Conservation (phyloP, 2,329 filamentous ascomycete species). For the Sporothrix luriei region DNA sequence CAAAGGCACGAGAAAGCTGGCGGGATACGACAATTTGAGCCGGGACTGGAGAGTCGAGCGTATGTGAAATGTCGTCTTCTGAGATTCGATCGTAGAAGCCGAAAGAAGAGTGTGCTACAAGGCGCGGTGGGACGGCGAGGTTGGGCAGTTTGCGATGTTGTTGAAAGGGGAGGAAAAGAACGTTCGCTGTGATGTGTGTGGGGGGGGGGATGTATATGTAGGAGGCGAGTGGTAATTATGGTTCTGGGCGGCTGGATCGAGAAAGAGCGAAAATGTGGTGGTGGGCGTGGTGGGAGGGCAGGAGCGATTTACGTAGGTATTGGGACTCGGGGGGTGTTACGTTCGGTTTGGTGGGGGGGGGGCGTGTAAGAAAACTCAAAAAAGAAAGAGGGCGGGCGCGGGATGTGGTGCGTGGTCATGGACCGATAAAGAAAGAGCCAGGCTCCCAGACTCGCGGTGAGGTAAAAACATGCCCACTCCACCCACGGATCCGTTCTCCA, state of each 20-base stretch:
- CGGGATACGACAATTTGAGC: background rate
- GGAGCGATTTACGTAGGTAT: slow-evolving; percentile 30
- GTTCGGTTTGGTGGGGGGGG: slow-evolving; percentile 26
- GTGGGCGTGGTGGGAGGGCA: slow-evolving; percentile 31
- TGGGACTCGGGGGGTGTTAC: slow-evolving; percentile 11
- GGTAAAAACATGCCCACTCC: slow-evolving; percentile 33
- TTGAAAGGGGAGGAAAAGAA: slow-evolving; percentile 21
- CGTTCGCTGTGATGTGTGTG: slow-evolving; percentile 34
- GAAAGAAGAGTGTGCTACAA: background rate
- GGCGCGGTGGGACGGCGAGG: background rate
- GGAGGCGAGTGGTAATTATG: slow-evolving; percentile 35
- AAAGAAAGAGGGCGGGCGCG: slow-evolving; percentile 34
- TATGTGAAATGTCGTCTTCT: background rate
- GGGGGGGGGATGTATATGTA: slow-evolving; percentile 38
- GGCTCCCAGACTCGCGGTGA: slow-evolving; percentile 37
- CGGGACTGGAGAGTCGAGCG: background rate
- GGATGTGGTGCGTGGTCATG: slow-evolving; percentile 35
- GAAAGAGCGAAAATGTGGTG: slow-evolving; percentile 33
- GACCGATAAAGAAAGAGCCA: slow-evolving; percentile 30
- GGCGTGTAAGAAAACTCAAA: slow-evolving; percentile 29
- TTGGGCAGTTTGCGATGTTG: slow-evolving; percentile 15
- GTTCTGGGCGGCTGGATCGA: slow-evolving; percentile 33
- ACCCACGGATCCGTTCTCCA: slow-evolving; percentile 30
- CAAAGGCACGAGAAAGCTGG: background rate
- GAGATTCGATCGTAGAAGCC: background rate